Evolutionary conservation across 1,284 basidiomycete species (phyloP), one percentile per base, ranked within the genome.

Genomic region (Schizophyllum amplum): DNA sequence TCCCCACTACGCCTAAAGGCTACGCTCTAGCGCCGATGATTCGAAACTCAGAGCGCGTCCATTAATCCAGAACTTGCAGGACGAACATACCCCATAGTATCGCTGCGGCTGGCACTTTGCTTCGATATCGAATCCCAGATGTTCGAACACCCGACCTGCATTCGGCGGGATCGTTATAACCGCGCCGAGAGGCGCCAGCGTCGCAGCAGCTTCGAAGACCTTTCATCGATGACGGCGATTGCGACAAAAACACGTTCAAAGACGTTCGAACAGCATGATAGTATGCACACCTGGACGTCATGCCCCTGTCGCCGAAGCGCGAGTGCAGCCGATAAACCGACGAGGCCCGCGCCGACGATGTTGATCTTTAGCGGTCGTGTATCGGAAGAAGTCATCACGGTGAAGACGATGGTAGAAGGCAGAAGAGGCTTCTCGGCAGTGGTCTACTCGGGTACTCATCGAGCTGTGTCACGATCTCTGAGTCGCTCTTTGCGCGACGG

Each of bases 181-280:
- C 4, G 58, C 60, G 5, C 60, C 60, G 24, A 61, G 51, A 47
- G 59, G 58, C 23, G 15, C 55, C 17, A 59, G 59, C 13, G 42
- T 53, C n/a, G n/a, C 51, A n/a, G 60, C 59, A 13, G 58, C 26
- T 50, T 61, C 60, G 23, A 59, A 58, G 46, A 61, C 47, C 60
- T 61, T 42, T n/a, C n/a, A 42, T 42, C 33, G 33, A 42, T 42
- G 33, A 42, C 33, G 33, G 13, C 33, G 33, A 17, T 42, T 13
- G 27, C 27, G 27, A 33, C 5, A 6, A 33, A 33, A 13, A 33
- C 27, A 6, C 27, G 13, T 6, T 33, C 27, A 33, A 33, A n/a
- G n/a, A n/a, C n/a, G n/a, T n/a, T n/a, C n/a, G n/a, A n/a, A n/a
- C n/a, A n/a, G n/a, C n/a, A n/a, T n/a, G n/a, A n/a, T n/a, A n/a